Conservation (phyloP, 257 asterid genomes). For the Solanum peruvianum region DNA sequence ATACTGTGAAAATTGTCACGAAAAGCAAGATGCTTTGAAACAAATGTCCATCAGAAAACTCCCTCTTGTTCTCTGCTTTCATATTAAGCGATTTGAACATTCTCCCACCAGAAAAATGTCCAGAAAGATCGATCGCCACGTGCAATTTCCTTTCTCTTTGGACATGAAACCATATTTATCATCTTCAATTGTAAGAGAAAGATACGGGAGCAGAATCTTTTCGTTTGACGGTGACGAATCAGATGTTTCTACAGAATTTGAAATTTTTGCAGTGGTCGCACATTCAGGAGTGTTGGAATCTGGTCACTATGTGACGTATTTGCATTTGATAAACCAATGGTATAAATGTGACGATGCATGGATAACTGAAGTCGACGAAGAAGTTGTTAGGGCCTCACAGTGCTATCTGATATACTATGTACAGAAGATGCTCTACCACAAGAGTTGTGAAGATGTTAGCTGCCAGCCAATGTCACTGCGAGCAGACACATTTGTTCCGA, state of each 20-base stretch:
- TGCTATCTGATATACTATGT: slow-evolving; percentile 86
- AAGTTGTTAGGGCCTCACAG: slow-evolving; percentile 70
- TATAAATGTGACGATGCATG: slow-evolving; percentile 89
- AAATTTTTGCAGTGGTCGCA: slow-evolving; percentile 77
- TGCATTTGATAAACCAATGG: slow-evolving; percentile 69
- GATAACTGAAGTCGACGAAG: slow-evolving; percentile 62
- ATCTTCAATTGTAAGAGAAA: slow-evolving; percentile 62
- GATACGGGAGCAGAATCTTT: slow-evolving; percentile 67
- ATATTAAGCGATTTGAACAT: slow-evolving; percentile 79
- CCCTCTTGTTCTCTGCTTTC: slow-evolving; percentile 76
- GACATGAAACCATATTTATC: slow-evolving; percentile 82
- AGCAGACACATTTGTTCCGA: slow-evolving; percentile 47
- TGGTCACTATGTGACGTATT: slow-evolving; percentile 72
- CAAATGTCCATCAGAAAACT: slow-evolving; percentile 88
- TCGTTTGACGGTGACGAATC: slow-evolving; percentile 43
- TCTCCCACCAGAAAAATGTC: slow-evolving; percentile 65
- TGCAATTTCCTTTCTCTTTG: slow-evolving; percentile 71
- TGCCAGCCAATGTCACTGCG: slow-evolving; percentile 42
- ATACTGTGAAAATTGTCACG: slow-evolving; percentile 73
- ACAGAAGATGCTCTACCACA: slow-evolving; percentile 71
- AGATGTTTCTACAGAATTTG: slow-evolving; percentile 53
- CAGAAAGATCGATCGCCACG: slow-evolving; percentile 54
- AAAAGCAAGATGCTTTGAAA: slow-evolving; percentile 74
- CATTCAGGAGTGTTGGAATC: slow-evolving; percentile 73
- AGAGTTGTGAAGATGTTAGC: slow-evolving; percentile 50